Evolutionary conservation across 139 green algal genomes (phyloP), one percentile per base, ranked within the genome.

Genomic region (Chlamydomonas incerta): DNA sequence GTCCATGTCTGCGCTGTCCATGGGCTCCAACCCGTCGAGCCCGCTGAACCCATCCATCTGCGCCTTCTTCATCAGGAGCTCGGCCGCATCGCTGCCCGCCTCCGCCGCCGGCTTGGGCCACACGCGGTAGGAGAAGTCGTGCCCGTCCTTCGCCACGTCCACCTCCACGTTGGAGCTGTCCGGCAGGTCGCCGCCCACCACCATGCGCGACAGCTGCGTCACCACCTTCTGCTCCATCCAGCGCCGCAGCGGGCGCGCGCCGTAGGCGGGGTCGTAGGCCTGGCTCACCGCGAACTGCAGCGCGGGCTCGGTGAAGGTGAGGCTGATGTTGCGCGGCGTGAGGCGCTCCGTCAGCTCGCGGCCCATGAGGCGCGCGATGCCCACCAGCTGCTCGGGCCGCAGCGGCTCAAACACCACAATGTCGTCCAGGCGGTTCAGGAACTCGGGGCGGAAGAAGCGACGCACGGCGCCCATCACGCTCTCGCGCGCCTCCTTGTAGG

Each of bases 391-490:
- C 20, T 35, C 31, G 6, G 33, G 41, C 21, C 26, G 63, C 21
- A 84, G 90, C 23, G 96, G 93, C 57, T 96, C 91, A 80, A 99
- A 99, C 52, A 97, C 81, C 29, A 98, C 93, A 29, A 98, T 93
- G 68, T 98, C 95, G 81, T 98, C 96, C 29, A 98, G 77, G 23
- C 96, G 86, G 90, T 98, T 98, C 23, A 98, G 87, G 79, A 99
- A 95, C 93, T 99, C 93, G 0, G 96, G 96, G 24, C 93, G 80
- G 89, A 97, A 98, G 75, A 76, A 92, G 58, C 82, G 68, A 26
- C 58, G 57, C 11, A 73, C 89, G 4, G 82, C 68, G 8, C 58
- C 60, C 60, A 92, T 34, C 5, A 91, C 74, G 41, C 41, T 50
- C 41, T 50, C 41, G 8, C 41, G 41, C 28, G 20, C 34, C 65